Evolutionary conservation across 2,329 filamentous ascomycete species (phyloP), one percentile per base, ranked within the genome.

Genomic region (Geosmithia flava): DNA sequence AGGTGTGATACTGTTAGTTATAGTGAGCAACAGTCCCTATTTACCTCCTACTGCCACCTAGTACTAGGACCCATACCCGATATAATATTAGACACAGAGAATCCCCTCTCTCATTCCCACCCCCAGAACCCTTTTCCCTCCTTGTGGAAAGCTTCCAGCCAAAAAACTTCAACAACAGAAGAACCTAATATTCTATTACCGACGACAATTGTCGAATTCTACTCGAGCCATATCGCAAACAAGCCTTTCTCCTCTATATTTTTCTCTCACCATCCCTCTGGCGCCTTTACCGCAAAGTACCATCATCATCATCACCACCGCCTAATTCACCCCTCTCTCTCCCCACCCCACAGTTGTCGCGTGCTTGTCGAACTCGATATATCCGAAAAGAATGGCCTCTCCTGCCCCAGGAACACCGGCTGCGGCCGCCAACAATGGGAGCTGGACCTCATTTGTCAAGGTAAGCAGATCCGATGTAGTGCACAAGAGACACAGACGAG

Each of bases 391-490:
- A 11, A 48, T 37, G 62, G 60, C 61, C 39, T 16, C 46, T 19
- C 46, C 37, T 15, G 46, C 46, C 4, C 46, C 47, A 17, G 47
- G 41, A 13, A 48, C 47, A 20, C 47, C 48, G 30, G 48, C 64
- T 42, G 53, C 66, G 13, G 62, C 66, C 51, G 66, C 66, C 44
- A 62, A 58, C 54, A 68, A 66, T 57, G 65, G 70, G 52, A 74
- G 70, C 60, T 76, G 73, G 73, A 60, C 70, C n/a, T 58, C 68
- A 20, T 70, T 71, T 53, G 57, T 71, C 47, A 70, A 70, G 65
- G 68, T 70, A 52, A 20, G 27, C 3, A 19, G 20, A 46, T 20
- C 43, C 17, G 20, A 17, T 17, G 19, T 10, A n/a, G n/a, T 37
- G 23, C 20, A 7, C 27, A 10, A 13, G 30, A 19, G 27, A 46